These are phyloP conservation scores for Buddleja alternifolia DNA, from an alignment of 257 asterid species.

Conservation along the genomic window DNA sequence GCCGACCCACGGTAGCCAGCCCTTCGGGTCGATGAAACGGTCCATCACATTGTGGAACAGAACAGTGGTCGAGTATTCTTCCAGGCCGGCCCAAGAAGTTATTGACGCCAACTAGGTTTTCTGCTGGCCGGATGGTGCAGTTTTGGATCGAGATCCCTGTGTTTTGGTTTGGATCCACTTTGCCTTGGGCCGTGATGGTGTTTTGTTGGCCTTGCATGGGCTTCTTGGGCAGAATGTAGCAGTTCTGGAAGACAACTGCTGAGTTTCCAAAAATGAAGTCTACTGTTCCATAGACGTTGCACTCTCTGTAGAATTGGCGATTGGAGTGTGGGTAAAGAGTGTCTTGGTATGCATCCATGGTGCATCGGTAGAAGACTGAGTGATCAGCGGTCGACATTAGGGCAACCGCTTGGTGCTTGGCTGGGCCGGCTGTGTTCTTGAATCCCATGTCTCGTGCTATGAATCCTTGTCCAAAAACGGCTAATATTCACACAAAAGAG, in stretches of 20 bases:
- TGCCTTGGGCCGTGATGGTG: constrained; percentile 66
- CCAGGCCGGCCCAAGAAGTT: constrained; percentile 89
- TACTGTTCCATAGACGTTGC: constrained; percentile 44
- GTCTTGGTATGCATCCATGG: constrained; percentile 47
- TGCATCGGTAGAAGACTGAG: constrained; percentile 46
- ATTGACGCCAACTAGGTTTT: constrained; percentile 54
- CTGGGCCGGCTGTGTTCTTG: constrained; percentile 41
- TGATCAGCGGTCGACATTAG: constrained; percentile 46
- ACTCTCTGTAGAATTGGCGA: constrained; percentile 50
- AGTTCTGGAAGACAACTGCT: constrained; percentile 48
- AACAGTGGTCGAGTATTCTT: constrained; percentile 79
- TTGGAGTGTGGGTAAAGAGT: constrained; percentile 42
- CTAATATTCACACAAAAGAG: constrained; percentile 11
- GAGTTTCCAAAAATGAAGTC: constrained; percentile 56
- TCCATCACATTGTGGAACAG: constrained; percentile 45
- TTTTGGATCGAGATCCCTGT: constrained; percentile 79
- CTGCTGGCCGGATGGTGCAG: constrained; percentile 62
- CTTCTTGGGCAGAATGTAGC: constrained; percentile 45
- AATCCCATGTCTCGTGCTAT: constrained; percentile 40
- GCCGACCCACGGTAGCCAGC: constrained; percentile 96
- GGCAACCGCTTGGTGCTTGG: constrained; percentile 53
- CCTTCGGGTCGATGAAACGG: constrained; percentile 54
- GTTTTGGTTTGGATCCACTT: constrained; percentile 54
- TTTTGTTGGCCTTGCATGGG: constrained; percentile 53
- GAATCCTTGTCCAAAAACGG: constrained; percentile 34